Evolutionary conservation across 2,329 filamentous ascomycete species (phyloP).

Genomic region (Gnomoniopsis smithogilvyi): DNA sequence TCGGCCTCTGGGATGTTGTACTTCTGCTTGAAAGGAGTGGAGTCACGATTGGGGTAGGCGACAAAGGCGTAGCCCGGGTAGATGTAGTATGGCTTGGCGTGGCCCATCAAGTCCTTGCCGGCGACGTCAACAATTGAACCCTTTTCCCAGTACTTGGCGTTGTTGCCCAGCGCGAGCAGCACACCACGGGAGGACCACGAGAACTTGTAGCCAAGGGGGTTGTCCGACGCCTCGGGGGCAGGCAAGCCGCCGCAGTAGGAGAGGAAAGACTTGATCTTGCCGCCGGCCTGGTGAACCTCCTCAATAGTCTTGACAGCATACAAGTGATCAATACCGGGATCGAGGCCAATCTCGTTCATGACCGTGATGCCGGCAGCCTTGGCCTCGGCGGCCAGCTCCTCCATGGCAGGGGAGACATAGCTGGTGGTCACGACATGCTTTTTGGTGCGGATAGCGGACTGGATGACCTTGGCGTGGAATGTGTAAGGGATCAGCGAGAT

Average conservation of each 20-base stretch:
- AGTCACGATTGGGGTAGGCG: conserved; percentile 91
- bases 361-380: conserved; percentile 94
- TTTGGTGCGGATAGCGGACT: conserved; percentile 88
- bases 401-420: conserved; percentile 90
- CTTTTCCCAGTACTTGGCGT: conserved; percentile 78
- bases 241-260: conserved; percentile 82
- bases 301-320: conserved; percentile 85
- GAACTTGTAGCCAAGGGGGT: conserved; percentile 90
- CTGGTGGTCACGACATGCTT: conserved; percentile 95
- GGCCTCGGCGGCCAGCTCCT: conserved; percentile 76
- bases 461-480: conserved; percentile 85
- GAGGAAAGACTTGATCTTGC: conserved; percentile 79
- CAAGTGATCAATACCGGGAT: conserved; percentile 71
- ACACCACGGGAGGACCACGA: conserved; percentile 79
- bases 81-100: conserved; percentile 86
- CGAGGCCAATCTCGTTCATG: conserved; percentile 92
- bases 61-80: conserved; percentile 88
- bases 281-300: conserved; percentile 81
- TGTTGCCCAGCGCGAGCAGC: conserved; percentile 79
- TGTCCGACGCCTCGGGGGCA: conserved; percentile 71
- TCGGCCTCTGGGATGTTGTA: conserved; percentile 91
- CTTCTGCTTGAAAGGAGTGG: conserved; percentile 76
- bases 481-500: conserved; percentile 89
- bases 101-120: conserved; percentile 74
- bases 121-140: conserved; percentile 69